These are phyloP conservation scores for Candida maltosa DNA, from an alignment of 805 yeast species.

Conservation along the genomic window DNA sequence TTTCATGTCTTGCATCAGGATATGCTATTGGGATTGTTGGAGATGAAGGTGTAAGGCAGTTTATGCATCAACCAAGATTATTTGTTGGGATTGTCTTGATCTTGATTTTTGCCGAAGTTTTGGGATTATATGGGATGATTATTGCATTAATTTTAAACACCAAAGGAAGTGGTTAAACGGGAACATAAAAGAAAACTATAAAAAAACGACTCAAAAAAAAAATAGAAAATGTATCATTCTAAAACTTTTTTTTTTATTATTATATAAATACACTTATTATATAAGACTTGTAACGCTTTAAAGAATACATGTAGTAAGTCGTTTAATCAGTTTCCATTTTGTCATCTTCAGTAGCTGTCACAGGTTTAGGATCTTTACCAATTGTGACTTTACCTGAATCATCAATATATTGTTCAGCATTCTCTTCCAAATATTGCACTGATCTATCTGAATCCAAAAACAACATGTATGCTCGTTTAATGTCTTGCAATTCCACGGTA, in stretches of 20 bases:
- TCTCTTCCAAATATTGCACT: conserved; percentile 77
- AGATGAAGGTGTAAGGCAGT: conserved; percentile 87
- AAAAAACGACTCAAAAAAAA: neutral
- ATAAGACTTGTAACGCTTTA: too few relatives aligned
- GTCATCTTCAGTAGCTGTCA: conserved; percentile 21
- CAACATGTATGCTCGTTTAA: conserved; percentile 81
- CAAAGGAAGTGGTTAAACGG: conserved; percentile 58
- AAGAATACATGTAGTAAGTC: neutral
- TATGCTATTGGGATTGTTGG: conserved; percentile 95
- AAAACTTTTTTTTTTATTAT: neutral
- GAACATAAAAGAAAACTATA: too few relatives aligned
- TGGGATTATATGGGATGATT: conserved; percentile 92
- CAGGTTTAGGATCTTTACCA: conserved; percentile 24
- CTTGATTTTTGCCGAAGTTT: conserved; percentile 86
- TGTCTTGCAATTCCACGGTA: conserved; percentile 71
- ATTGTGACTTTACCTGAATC: conserved; percentile 72
- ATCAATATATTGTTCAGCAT: conserved; percentile 66
- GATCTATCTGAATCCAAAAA: conserved; percentile 89
- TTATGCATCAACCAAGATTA: conserved; percentile 82
- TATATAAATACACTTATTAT: neutral
- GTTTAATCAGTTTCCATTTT: conserved; percentile 36
- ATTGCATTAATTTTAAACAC: conserved; percentile 91
- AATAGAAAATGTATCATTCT: neutral
- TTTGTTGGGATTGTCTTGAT: conserved; percentile 89
- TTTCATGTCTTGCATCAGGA: conserved; percentile 94